These are phyloP conservation scores for Rhododendron kiyosumense DNA, from an alignment of 148 eudicot genomes.

Conservation along the genomic window DNA sequence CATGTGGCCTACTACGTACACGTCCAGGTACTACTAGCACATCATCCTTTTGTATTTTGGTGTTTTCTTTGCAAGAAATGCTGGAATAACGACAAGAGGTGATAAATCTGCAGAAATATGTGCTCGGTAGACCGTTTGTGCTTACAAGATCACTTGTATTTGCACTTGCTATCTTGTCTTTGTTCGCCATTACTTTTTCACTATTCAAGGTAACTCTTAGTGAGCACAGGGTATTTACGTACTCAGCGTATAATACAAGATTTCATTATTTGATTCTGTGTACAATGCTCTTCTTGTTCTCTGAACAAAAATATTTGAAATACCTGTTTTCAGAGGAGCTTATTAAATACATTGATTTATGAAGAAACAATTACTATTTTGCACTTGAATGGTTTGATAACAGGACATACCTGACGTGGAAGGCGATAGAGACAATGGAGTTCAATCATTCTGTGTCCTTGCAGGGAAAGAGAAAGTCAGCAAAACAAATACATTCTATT, in stretches of 20 bases:
- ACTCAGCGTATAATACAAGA: not conserved
- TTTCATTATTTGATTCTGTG: not conserved
- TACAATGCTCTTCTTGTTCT: not conserved
- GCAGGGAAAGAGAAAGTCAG: conserved; percentile 18
- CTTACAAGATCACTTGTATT: conserved; percentile 17
- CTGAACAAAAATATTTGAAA: not conserved
- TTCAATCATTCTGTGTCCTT: conserved; percentile 11
- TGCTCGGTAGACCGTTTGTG: conserved; percentile 15
- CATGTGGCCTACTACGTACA: conserved; percentile 10
- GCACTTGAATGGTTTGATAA: not conserved
- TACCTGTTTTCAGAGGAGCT: no score
- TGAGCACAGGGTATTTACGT: not conserved
- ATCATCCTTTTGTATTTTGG: not conserved
- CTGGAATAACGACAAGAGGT: not conserved
- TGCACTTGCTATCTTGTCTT: conserved; percentile 4
- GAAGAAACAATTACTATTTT: no score
- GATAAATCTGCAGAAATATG: conserved; percentile 12
- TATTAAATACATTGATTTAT: no score
- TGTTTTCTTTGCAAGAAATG: not conserved
- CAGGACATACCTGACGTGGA: conserved; percentile 25
- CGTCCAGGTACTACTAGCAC: conserved; percentile 7
- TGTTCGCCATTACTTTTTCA: conserved; percentile 14
- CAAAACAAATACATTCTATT: not conserved
- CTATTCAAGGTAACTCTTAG: conserved; percentile 16
- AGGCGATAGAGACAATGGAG: conserved; percentile 19